Evolutionary conservation across 257 asterid genomes (phyloP).

Genomic region (Misopates orontium): DNA sequence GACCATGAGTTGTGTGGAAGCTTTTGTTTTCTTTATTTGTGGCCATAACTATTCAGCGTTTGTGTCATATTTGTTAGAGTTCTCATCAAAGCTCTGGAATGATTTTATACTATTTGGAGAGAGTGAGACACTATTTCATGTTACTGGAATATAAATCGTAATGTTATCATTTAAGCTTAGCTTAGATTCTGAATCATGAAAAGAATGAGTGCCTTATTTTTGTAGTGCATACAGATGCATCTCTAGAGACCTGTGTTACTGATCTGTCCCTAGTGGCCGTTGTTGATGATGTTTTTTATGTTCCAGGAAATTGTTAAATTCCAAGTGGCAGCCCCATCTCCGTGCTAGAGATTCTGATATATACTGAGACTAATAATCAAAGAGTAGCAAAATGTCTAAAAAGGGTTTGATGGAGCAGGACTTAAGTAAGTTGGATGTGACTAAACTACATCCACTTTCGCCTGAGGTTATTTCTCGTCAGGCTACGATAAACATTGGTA

Average conservation of each 20-base stretch:
- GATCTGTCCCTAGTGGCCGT: neutral
- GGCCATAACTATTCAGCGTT: neutral
- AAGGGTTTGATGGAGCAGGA: constrained; percentile 99
- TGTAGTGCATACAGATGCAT: no score
- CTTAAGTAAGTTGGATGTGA: constrained; percentile 84
- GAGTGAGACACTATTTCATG: no score
- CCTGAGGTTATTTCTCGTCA: constrained; percentile 98
- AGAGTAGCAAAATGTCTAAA: constrained; percentile 62
- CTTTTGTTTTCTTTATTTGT: neutral
- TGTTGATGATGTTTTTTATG: neutral
- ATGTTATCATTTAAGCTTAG: no score
- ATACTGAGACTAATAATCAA: constrained; percentile 14
- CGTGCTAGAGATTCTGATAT: constrained; percentile 14
- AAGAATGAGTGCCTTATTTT: no score
- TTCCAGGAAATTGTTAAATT: constrained; percentile 13
- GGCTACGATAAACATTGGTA: constrained; percentile 95
- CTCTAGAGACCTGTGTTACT: no score
- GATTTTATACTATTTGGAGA: no score
- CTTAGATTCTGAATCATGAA: no score
- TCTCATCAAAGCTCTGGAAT: no score
- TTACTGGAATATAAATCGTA: no score
- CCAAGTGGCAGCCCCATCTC: constrained; percentile 4
- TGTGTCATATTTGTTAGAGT: neutral
- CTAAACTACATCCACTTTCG: constrained; percentile 80
- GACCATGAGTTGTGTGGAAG: no score